Conservation (phyloP, 208 protist species). For the Leishmania mexicana region DNA sequence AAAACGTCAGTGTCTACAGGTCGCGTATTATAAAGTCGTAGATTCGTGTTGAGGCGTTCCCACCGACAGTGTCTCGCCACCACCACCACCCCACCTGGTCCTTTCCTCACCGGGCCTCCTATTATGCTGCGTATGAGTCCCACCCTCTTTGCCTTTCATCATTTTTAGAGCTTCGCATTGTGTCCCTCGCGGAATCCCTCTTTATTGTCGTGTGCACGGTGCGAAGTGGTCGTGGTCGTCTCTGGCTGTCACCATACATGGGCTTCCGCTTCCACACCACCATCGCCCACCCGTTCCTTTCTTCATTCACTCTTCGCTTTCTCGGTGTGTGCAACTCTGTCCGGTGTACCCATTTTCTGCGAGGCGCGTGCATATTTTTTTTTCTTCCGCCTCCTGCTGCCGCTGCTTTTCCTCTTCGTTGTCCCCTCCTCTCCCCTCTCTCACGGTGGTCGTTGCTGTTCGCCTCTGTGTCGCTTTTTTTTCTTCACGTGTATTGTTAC, state of each 20-base stretch:
- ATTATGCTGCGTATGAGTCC: neutral
- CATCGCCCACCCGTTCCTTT: neutral
- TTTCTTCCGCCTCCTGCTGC: too few species aligned
- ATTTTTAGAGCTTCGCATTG: neutral
- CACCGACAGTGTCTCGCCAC: neutral
- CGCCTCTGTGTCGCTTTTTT: too few species aligned
- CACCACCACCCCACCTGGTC: neutral
- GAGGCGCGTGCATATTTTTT: too few species aligned
- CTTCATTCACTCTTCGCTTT: neutral
- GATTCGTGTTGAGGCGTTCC: neutral
- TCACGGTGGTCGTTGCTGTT: too few species aligned
- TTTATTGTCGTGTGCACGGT: neutral
- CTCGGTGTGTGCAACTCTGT: neutral
- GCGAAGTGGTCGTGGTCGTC: neutral
- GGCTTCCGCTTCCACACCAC: neutral
- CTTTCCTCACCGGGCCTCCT: neutral
- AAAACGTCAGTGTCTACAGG: neutral
- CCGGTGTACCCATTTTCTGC: too few species aligned
- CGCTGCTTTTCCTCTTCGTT: too few species aligned
- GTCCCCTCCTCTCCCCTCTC: too few species aligned
- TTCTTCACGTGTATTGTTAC: too few species aligned
- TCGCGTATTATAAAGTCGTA: neutral
- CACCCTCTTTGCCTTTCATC: neutral
- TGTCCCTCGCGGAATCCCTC: neutral
- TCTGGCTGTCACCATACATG: neutral